phyloP scores from a whole-genome alignment of 1,284 basidiomycete genomes.

The Apiotrichum siamense region DNA sequence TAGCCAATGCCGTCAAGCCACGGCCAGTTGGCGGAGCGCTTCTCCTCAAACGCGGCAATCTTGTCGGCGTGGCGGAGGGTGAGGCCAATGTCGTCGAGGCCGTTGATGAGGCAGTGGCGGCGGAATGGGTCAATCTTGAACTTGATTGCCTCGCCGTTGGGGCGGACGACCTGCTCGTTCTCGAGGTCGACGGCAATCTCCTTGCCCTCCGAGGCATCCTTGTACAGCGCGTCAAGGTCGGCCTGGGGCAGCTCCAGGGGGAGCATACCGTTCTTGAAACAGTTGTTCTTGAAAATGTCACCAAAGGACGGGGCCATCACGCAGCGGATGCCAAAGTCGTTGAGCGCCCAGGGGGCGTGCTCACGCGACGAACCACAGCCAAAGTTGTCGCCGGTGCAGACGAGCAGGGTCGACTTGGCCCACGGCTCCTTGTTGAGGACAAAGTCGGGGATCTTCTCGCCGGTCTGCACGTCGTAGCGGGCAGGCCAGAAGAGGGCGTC shows the following conservation, averaged over 20 bases:
- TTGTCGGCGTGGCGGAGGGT: slow-evolving; percentile 69
- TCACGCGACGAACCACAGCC: slow-evolving; percentile 91
- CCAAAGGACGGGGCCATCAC: slow-evolving; percentile 91
- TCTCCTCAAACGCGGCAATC: slow-evolving; percentile 71
- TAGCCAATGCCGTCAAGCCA: slow-evolving; percentile 94
- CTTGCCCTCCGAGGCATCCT: slow-evolving; percentile 71
- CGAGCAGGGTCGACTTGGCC: slow-evolving; percentile 71
- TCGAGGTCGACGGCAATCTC: slow-evolving; percentile 87
- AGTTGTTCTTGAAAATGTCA: slow-evolving; percentile 72
- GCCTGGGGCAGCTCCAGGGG: slow-evolving; percentile 71
- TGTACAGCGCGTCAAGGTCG: slow-evolving; percentile 67
- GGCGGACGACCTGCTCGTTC: slow-evolving; percentile 72
- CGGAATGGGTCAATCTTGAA: slow-evolving; percentile 84
- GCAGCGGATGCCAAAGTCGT: slow-evolving; percentile 90
- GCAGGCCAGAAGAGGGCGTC: slow-evolving; percentile 79
- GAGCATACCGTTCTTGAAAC: slow-evolving; percentile 95
- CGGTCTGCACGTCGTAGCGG: slow-evolving; percentile 72
- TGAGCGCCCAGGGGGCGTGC: slow-evolving; percentile 94
- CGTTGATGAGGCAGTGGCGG: slow-evolving; percentile 84
- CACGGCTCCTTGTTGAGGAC: slow-evolving; percentile 82
- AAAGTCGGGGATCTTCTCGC: slow-evolving; percentile 71
- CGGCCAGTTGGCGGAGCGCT: slow-evolving; percentile 70
- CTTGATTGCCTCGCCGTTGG: slow-evolving; percentile 65
- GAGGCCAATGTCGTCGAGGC: slow-evolving; percentile 86
- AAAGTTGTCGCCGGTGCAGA: slow-evolving; percentile 88